A percentile compares a stretch with the other conserved stretches of the same genome.
These are phyloP conservation scores for Cordia subcordata DNA, from an alignment of 257 asterid species.

Conservation along the genomic window DNA sequence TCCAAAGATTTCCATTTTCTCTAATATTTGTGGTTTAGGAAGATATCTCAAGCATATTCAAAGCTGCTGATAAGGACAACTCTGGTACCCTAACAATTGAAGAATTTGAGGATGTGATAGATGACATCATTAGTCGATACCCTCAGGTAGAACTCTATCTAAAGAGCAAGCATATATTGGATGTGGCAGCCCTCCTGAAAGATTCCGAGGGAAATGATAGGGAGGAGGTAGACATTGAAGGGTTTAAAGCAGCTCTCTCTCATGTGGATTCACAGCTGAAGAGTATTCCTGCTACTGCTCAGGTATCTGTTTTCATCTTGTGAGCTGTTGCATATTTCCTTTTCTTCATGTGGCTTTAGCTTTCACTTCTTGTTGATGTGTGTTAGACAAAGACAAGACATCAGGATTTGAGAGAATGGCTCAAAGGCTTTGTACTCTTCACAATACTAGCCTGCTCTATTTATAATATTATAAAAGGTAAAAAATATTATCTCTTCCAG, in stretches of 20 bases:
- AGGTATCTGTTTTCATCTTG: slow-evolving; percentile 38
- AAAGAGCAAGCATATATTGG: slow-evolving; percentile 52
- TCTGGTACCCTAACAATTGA: slow-evolving; percentile 74
- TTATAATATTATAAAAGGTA: too few relatives aligned
- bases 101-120: slow-evolving; percentile 81
- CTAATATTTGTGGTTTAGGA: slow-evolving; percentile 42
- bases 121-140: slow-evolving; percentile 72
- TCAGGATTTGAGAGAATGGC: too few relatives aligned
- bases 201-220: slow-evolving; percentile 49
- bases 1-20: background rate
- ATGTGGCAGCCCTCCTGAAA: slow-evolving; percentile 52
- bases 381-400: too few relatives aligned
- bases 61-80: slow-evolving; percentile 74
- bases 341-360: background rate
- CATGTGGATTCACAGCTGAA: slow-evolving; percentile 72
- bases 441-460: too few relatives aligned
- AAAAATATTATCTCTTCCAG: too few relatives aligned
- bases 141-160: slow-evolving; percentile 83
- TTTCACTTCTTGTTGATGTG: background rate
- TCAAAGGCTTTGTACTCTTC: too few relatives aligned
- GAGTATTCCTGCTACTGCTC: slow-evolving; percentile 97
- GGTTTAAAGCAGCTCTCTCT: slow-evolving; percentile 67
- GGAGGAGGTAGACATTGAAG: slow-evolving; percentile 70
- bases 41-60: slow-evolving; percentile 67
- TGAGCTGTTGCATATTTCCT: too few relatives aligned